phyloP scores from a whole-genome alignment of 306 rosid species.

The Lupinus albus region DNA sequence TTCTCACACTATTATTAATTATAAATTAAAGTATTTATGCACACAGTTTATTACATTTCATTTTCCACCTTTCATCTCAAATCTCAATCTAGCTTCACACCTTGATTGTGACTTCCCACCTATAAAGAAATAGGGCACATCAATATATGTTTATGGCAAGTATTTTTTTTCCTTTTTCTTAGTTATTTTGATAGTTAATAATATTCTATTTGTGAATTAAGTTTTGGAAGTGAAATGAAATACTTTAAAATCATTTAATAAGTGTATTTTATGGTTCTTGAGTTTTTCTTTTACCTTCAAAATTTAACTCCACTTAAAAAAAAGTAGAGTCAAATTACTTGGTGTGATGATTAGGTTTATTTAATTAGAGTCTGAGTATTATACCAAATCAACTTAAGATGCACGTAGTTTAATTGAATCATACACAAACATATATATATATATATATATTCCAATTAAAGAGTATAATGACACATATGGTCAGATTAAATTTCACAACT shows the following conservation, averaged over 20 bases:
- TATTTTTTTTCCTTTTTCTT: not conserved
- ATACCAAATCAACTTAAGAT: not conserved
- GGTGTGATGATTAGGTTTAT: not conserved
- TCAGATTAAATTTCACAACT: no score
- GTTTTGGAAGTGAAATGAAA: no score
- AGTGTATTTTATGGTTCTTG: no score
- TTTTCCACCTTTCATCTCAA: not conserved
- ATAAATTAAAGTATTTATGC: not conserved
- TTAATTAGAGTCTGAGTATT: slow-evolving; percentile 4
- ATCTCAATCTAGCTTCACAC: slow-evolving; percentile 14
- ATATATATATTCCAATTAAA: no score
- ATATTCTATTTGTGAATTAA: no score
- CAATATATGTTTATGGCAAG: not conserved
- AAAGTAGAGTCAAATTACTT: not conserved
- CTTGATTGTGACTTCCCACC: slow-evolving; percentile 5
- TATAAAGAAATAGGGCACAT: not conserved
- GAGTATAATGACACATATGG: no score
- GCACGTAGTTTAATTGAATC: no score
- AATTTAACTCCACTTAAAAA: no score
- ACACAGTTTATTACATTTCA: not conserved
- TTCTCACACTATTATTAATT: not conserved
- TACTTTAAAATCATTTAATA: no score
- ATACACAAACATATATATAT: no score
- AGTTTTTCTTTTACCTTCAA: no score
- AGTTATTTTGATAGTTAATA: no score